Evolutionary conservation across 2,329 filamentous ascomycete genomes (phyloP), one percentile per base, ranked within the genome.

Genomic region (Exophiala sideris): DNA sequence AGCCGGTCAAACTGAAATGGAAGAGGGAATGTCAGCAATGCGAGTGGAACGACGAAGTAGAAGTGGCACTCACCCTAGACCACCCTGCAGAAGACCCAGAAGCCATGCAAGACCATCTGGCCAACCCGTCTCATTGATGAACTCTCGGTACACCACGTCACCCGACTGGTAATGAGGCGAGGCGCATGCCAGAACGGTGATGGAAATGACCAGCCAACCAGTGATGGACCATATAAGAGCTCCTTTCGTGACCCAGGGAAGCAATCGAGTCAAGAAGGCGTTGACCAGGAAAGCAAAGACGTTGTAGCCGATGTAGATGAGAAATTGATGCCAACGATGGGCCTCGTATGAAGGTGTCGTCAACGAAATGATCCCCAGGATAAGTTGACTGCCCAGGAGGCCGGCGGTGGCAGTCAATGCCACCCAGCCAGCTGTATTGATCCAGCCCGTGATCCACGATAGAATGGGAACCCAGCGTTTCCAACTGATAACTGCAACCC

Each of bases 191-290:
- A 91, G 71, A 0, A 87, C 75, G 0, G 86, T 87, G 58, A 89
- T 87, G 58, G 77, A 86, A 60, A 90, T 88, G 53, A 89, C 73
- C 40, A 80, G 71, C 61, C 90, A 89, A 0, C 87, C 87, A 1
- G 76, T 69, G 2, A 90, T 73, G 2, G 83, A 87, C 87, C 86
- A 90, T 47, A 83, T 78, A 60, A 90, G 86, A 1, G 86, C 86
- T 14, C 77, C 77, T 66, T 87, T 84, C 65, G 85, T 89, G 61
- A 89, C 74, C 10, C 79, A 75, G 0, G 86, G 86, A 3, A 90
- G 74, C 3, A 84, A 64, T 2, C 74, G 71, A 62, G 82, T 86
- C 65, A 79, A 73, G 60, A 88, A 86, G 1, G 82, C 80, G 59
- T 89, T 89, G 68, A 88, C 72, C 45, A 80, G 52, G 54, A 88